phyloP scores from a whole-genome alignment of 2,329 filamentous ascomycete genomes.

The Curvularia sp. region DNA sequence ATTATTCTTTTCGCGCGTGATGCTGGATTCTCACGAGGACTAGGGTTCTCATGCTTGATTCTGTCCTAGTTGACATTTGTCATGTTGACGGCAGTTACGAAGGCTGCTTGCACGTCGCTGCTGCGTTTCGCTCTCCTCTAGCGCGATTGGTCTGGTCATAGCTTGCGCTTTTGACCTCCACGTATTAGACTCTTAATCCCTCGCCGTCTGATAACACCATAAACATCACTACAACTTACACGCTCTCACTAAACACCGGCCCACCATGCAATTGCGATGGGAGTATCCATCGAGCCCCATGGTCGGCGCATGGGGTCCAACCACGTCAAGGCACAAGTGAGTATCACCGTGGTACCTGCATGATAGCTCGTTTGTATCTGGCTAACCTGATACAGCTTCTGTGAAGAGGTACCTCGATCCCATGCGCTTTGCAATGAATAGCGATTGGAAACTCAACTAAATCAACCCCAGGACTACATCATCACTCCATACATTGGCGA shows the following conservation, averaged over 20 bases:
- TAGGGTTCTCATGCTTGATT: too few species aligned
- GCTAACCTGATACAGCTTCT: slow-evolving; percentile 41
- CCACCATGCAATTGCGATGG: slow-evolving; percentile 36
- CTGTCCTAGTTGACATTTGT: not conserved
- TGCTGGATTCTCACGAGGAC: too few species aligned
- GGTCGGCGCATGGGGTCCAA: slow-evolving; percentile 35
- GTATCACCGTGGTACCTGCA: slow-evolving; percentile 22
- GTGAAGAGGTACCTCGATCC: slow-evolving; percentile 40
- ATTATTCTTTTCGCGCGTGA: too few species aligned
- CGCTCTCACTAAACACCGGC: not conserved
- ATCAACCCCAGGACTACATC: slow-evolving; percentile 57
- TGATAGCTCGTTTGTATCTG: not conserved
- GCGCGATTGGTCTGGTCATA: slow-evolving; percentile 9
- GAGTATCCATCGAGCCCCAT: slow-evolving; percentile 32
- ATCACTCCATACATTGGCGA: slow-evolving; percentile 61
- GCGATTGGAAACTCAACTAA: slow-evolving; percentile 1
- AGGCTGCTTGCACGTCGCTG: not conserved
- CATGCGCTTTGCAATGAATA: not conserved
- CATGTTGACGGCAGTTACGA: not conserved
- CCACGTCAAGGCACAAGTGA: slow-evolving; percentile 46
- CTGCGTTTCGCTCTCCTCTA: not conserved
- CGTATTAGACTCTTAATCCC: not conserved
- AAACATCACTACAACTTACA: not conserved
- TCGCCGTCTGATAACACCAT: not conserved
- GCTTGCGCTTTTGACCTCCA: not conserved